Evolutionary conservation across 352 stramenopile species (phyloP).

Genomic region (Phytophthora agathidicida): DNA sequence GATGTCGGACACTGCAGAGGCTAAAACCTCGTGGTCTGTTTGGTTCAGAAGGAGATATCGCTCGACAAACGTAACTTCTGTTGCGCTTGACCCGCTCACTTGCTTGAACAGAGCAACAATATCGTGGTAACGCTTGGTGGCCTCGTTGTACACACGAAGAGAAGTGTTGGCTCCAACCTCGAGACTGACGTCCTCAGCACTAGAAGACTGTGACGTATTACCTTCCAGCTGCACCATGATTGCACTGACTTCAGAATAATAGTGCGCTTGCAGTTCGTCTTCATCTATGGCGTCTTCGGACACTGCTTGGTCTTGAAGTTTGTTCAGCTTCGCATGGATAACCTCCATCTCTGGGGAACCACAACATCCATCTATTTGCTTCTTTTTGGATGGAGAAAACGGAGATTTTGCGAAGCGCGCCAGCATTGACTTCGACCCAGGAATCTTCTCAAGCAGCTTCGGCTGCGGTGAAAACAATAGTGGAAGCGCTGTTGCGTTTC

Average conservation of each 20-base stretch:
- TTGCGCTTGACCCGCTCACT: conserved; percentile 62
- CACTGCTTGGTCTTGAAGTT: conserved; percentile 38
- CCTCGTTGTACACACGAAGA: conserved; percentile 76
- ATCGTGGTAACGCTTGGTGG: conserved; percentile 75
- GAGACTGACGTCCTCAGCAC: conserved; percentile 63
- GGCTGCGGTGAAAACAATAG: conserved; percentile 60
- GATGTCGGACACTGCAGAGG: conserved; percentile 55
- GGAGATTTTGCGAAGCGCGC: conserved; percentile 48
- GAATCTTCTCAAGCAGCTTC: conserved; percentile 58
- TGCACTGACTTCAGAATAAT: conserved; percentile 71
- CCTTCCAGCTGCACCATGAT: conserved; percentile 74
- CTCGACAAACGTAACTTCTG: conserved; percentile 82
- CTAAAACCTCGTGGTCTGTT: conserved; percentile 62
- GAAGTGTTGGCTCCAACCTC: conserved; percentile 70
- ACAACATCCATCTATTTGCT: conserved; percentile 53
- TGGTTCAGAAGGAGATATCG: conserved; percentile 83
- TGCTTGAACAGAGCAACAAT: conserved; percentile 76
- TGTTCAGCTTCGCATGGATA: conserved; percentile 78
- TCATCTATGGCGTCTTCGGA: conserved; percentile 43
- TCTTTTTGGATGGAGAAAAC: conserved; percentile 48
- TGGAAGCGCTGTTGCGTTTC: conserved; percentile 59
- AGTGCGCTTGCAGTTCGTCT: conserved; percentile 59
- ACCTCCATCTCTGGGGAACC: conserved; percentile 66
- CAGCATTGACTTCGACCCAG: conserved; percentile 66
- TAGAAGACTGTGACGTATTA: conserved; percentile 55